These are phyloP conservation scores for Ganoderma sinense DNA, from an alignment of 1,284 basidiomycete species.

Conservation along the genomic window DNA sequence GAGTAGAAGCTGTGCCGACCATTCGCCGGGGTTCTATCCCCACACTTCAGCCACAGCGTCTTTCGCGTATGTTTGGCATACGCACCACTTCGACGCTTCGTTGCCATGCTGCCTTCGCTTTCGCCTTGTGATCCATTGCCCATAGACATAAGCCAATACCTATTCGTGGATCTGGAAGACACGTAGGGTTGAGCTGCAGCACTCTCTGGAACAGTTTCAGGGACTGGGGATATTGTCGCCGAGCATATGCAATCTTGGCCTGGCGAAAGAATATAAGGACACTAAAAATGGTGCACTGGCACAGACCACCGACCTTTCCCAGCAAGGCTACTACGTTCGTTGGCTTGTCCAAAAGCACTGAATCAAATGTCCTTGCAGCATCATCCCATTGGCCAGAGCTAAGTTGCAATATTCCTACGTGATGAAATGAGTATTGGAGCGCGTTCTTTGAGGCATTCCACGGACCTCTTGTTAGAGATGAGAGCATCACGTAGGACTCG, in stretches of 20 bases:
- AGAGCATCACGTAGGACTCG: slow-evolving; percentile 54
- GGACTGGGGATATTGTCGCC: slow-evolving; percentile 79
- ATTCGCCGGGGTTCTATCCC: slow-evolving; percentile 77
- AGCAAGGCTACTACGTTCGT: slow-evolving; percentile 85
- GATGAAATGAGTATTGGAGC: slow-evolving; percentile 19
- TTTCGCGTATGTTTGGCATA: slow-evolving; percentile 23
- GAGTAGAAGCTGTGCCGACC: slow-evolving; percentile 81
- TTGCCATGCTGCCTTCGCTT: slow-evolving; percentile 89
- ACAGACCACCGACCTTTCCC: slow-evolving; percentile 64
- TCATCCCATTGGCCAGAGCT: slow-evolving; percentile 82
- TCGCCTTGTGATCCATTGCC: slow-evolving; percentile 82
- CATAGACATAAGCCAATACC: slow-evolving; percentile 94
- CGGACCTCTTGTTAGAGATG: slow-evolving; percentile 75
- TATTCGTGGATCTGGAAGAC: slow-evolving; percentile 89
- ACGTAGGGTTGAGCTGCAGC: slow-evolving; percentile 77
- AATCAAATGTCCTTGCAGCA: slow-evolving; percentile 82
- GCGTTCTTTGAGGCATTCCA: slow-evolving; percentile 3
- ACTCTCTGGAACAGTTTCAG: slow-evolving; percentile 87
- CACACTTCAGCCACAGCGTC: background rate
- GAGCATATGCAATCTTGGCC: slow-evolving; percentile 86
- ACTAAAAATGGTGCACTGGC: background rate
- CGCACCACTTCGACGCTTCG: slow-evolving; percentile 83
- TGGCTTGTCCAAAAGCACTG: slow-evolving; percentile 80
- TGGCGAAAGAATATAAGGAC: slow-evolving; percentile 39
- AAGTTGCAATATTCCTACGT: slow-evolving; percentile 80